phyloP scores from a whole-genome alignment of 129 eudicot genomes.

The Flaveria trinervia region DNA sequence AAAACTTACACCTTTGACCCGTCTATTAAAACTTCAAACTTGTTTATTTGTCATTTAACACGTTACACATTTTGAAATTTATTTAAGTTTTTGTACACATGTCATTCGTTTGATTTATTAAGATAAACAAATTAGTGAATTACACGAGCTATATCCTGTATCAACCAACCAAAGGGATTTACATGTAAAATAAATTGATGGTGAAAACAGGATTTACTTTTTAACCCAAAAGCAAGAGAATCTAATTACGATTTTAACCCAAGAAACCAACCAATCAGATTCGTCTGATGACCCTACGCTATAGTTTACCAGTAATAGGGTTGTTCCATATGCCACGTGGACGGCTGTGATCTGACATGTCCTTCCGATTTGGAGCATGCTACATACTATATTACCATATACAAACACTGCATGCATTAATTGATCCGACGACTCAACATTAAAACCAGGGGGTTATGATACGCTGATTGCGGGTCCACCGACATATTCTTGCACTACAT shows the following conservation, averaged over 20 bases:
- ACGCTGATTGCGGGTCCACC: constrained; percentile 11
- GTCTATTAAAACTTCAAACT: too few species aligned
- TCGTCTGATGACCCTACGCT: constrained; percentile 33
- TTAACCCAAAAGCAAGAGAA: constrained; percentile 20
- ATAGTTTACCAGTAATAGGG: constrained; percentile 25
- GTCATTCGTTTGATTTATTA: too few species aligned
- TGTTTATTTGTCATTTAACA: too few species aligned
- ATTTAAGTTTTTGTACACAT: too few species aligned
- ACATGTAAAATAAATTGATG: background rate
- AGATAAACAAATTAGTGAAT: too few species aligned
- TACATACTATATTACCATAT: background rate
- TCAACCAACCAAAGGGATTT: too few species aligned
- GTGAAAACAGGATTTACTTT: constrained; percentile 35
- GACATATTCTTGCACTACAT: constrained; percentile 3
- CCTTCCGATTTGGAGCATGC: background rate
- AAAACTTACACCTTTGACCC: too few species aligned
- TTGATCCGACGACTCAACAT: constrained; percentile 14
- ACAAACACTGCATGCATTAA: constrained; percentile 8
- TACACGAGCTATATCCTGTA: too few species aligned
- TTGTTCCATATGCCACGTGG: constrained; percentile 36
- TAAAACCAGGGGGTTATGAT: background rate
- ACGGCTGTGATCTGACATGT: constrained; percentile 26
- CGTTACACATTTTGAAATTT: too few species aligned
- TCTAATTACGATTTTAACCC: constrained; percentile 21
- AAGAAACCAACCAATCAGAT: constrained; percentile 29